Conservation (phyloP, 306 rosid genomes). For the Medicago ruthenica region DNA sequence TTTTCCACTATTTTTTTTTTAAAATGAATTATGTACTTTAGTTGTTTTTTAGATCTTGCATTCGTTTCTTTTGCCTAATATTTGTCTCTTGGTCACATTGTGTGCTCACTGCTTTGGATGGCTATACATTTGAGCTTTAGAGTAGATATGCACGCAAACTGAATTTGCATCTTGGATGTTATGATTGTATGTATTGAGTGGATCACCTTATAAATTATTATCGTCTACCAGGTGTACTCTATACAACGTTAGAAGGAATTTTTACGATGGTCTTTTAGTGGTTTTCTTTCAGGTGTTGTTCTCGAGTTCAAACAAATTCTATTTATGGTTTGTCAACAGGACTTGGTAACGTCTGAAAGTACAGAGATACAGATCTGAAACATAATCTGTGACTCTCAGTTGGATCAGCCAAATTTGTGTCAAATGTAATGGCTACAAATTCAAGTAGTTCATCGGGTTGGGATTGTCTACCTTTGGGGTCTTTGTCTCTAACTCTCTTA, state of each 20-base stretch:
- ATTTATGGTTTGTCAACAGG: neutral
- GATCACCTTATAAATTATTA: neutral
- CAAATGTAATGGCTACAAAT: neutral
- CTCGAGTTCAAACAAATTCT: neutral
- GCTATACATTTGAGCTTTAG: neutral
- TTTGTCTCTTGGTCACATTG: neutral
- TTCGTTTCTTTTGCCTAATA: slow-evolving; percentile 1
- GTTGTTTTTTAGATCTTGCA: neutral
- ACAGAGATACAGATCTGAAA: slow-evolving; percentile 10
- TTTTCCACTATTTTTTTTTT: too few relatives aligned
- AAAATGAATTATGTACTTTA: neutral
- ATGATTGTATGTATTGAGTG: too few relatives aligned
- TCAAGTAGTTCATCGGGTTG: too few relatives aligned
- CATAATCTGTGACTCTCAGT: neutral
- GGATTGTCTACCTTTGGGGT: too few relatives aligned
- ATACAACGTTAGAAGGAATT: neutral
- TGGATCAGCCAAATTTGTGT: neutral
- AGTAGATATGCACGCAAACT: too few relatives aligned
- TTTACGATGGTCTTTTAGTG: too few relatives aligned
- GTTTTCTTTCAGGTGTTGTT: neutral
- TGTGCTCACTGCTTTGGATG: neutral
- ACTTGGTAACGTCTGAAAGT: slow-evolving; percentile 1
- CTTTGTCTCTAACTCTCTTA: too few relatives aligned
- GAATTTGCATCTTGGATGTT: too few relatives aligned
- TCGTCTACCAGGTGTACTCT: neutral